phyloP scores from a whole-genome alignment of 2,329 filamentous ascomycete genomes.

The Fusarium piperis region DNA sequence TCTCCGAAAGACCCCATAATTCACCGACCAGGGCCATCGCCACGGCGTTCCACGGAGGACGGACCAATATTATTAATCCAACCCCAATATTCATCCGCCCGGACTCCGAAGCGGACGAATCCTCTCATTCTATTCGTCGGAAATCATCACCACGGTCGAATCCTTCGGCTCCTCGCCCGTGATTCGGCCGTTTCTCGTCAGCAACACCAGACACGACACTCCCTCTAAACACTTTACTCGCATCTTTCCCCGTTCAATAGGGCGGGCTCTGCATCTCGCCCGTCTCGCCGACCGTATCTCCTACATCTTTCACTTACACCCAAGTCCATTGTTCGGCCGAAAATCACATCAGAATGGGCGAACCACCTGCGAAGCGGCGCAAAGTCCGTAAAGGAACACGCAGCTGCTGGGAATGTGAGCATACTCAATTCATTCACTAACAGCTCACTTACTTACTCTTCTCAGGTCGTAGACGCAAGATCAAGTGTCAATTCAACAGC shows the following conservation, averaged over 20 bases:
- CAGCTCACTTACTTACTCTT: not conserved
- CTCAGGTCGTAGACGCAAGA: slow-evolving; percentile 58
- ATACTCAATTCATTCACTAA: not conserved
- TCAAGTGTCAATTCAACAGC: slow-evolving; percentile 58
- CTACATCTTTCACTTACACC: not conserved
- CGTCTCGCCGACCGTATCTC: not conserved
- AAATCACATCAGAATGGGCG: slow-evolving; percentile 24
- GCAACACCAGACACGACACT: not conserved
- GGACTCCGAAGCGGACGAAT: slow-evolving; percentile 31
- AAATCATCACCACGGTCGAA: not conserved
- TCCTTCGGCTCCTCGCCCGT: slow-evolving; percentile 11
- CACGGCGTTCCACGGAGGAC: slow-evolving; percentile 26
- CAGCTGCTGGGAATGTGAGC: slow-evolving; percentile 69
- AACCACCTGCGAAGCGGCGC: slow-evolving; percentile 36
- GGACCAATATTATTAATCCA: slow-evolving; percentile 21
- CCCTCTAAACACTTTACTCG: not conserved
- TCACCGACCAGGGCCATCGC: not conserved
- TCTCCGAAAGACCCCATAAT: not conserved
- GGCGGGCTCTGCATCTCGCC: not conserved
- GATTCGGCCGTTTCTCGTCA: slow-evolving; percentile 25
- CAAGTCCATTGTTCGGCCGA: slow-evolving; percentile 34
- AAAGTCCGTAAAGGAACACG: slow-evolving; percentile 65
- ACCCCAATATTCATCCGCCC: slow-evolving; percentile 18
- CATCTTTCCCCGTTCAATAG: not conserved
- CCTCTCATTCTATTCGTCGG: not conserved